phyloP scores from a whole-genome alignment of 2,329 filamentous ascomycete genomes.

The Epichloe coenophiala region DNA sequence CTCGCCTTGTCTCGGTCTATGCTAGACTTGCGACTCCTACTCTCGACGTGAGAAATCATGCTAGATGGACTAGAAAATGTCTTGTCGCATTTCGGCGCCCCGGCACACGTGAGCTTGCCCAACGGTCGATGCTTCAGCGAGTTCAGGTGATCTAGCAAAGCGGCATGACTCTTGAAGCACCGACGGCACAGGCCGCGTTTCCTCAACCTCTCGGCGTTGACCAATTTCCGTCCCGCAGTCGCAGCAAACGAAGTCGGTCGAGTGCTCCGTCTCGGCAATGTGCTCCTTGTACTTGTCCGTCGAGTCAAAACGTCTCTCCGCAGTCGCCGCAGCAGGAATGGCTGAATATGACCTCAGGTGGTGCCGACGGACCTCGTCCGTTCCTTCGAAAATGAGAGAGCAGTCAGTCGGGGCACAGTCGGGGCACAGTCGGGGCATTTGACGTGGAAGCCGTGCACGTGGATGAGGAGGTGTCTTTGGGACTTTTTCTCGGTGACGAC shows the following conservation, averaged over 20 bases:
- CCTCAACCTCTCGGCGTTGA: background rate
- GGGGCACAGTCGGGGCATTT: background rate
- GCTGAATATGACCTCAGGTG: background rate
- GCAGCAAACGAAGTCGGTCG: slow-evolving; percentile 3
- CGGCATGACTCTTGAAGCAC: background rate
- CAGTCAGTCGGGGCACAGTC: too few species aligned
- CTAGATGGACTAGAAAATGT: too few species aligned
- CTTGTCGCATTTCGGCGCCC: too few species aligned
- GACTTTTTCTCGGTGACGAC: background rate
- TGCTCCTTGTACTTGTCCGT: background rate
- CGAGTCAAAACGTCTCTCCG: background rate
- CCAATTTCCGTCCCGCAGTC: slow-evolving; percentile 3
- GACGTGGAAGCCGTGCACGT: background rate
- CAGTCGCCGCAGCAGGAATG: background rate
- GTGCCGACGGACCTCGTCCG: background rate
- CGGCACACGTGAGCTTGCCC: slow-evolving; percentile 5
- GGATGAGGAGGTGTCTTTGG: background rate
- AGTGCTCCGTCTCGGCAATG: background rate
- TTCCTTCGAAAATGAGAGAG: background rate
- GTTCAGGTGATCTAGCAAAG: slow-evolving; percentile 1
- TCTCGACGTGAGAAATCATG: too few species aligned
- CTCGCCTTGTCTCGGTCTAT: slow-evolving; percentile 3
- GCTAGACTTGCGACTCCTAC: too few species aligned
- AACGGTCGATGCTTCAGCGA: slow-evolving; percentile 5
- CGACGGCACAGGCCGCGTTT: slow-evolving; percentile 1